Conservation (phyloP, 208 protist species). For the Tritrichomonas musculus region DNA sequence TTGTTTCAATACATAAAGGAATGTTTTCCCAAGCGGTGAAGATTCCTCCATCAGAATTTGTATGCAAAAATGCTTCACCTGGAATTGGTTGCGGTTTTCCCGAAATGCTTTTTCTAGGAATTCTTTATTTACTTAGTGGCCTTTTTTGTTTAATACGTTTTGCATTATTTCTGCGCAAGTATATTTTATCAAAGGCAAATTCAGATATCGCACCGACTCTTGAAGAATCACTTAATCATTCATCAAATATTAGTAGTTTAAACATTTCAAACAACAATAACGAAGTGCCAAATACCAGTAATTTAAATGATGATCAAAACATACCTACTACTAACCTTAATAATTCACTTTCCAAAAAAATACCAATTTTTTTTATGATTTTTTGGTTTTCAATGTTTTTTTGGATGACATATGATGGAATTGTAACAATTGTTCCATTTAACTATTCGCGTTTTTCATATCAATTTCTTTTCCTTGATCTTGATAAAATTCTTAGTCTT, state of each 20-base stretch:
- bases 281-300: too few species aligned
- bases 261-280: too few species aligned
- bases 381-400: background rate
- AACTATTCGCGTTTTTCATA: background rate
- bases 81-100: background rate
- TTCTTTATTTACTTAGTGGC: background rate
- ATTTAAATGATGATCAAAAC: too few species aligned
- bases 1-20: too few species aligned
- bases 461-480: background rate
- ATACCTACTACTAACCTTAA: background rate
- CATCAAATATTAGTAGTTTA: too few species aligned
- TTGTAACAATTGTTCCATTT: background rate
- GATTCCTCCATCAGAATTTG: background rate
- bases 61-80: background rate
- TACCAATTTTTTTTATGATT: background rate
- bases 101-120: background rate
- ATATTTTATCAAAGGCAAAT: too few species aligned
- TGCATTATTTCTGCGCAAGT: background rate
- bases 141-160: background rate
- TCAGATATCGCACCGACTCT: too few species aligned
- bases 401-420: background rate
- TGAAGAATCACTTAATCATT: too few species aligned
- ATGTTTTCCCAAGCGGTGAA: too few species aligned
- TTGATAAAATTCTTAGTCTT: background rate
- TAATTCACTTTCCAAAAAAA: background rate